Base-by-base conservation (phyloP, 768 basidiomycete species). In the Suillus americanus region DNA sequence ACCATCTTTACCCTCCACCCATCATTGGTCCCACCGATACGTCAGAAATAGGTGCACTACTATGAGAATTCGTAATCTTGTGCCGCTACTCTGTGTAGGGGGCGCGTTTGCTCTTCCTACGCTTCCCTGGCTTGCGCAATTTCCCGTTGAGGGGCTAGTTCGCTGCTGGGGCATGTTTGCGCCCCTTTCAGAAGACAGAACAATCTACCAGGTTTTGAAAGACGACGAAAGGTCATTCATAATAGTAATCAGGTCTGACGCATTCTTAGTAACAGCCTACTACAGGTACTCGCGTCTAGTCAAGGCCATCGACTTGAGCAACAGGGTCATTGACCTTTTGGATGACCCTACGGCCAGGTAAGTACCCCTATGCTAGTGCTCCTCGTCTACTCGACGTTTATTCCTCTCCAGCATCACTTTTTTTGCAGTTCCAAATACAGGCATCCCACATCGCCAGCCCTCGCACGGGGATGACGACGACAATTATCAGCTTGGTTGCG, bases 401-500 rank as follows among this genome's bases (percentile, higher is more conserved):
- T 28, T 41, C 40, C n/a, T 18, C 51, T 35, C 9, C 48, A 86
- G 84, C n/a, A 62, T 86, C 28, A 86, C 86, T 0, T 83, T 86
- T 72, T 86, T 86, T 65, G 85, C 85, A 0, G 78, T 80, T 20
- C 81, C 83, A 5, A 78, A 86, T 67, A 76, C 71, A 61, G 83
- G 79, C n/a, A 68, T 85, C 23, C 79, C 70, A 13, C 75, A 68
- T 37, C 67, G 63, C 18, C 68, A 46, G n/a, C 75, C 56, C 61
- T 68, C 30, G 28, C 62, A 46, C n/a, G 43, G 48, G 13, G 55
- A 61, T 28, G 60, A 56, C 23, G 37, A 56, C 18, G 53, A 38
- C 33, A 48, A 48, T 13, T 6, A 51, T 45, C 7, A 59, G 10
- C 20, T 57, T 12, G 54, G 50, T 46, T 53, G 56, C 48, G 3